Evolutionary conservation across 768 basidiomycete genomes (phyloP).

Genomic region (Leccinum sublutescens): DNA sequence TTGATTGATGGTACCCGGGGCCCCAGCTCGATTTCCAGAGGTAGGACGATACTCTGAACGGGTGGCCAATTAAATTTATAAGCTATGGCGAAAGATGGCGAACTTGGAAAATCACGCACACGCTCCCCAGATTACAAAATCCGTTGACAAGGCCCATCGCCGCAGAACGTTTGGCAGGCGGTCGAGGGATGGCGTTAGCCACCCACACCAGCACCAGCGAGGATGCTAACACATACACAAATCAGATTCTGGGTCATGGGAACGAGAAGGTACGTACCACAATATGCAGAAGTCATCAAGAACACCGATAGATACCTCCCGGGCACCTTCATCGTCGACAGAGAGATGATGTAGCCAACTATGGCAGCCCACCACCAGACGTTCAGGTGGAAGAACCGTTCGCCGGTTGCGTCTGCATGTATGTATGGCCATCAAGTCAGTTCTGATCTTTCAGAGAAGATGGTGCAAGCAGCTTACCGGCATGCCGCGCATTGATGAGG

Average conservation of each 20-base stretch:
- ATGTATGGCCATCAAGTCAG: neutral
- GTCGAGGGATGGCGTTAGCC: neutral
- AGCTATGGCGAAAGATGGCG: neutral
- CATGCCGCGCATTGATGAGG: neutral
- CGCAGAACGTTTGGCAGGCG: neutral
- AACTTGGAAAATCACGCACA: neutral
- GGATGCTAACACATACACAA: neutral
- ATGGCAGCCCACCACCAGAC: neutral
- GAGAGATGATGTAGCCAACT: neutral
- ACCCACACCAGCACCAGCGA: neutral
- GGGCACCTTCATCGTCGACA: neutral
- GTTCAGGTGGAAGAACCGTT: neutral
- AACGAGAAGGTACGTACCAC: neutral
- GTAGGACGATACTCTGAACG: neutral
- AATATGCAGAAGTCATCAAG: neutral
- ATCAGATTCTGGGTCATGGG: neutral
- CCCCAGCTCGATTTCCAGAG: neutral
- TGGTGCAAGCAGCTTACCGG: neutral
- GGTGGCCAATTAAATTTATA: neutral
- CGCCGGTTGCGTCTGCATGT: neutral
- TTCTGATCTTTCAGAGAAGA: neutral
- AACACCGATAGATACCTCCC: neutral
- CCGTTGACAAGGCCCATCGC: neutral
- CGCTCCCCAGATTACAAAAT: neutral
- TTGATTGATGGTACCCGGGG: neutral